Evolutionary conservation across 768 basidiomycete genomes (phyloP), one percentile per base, ranked within the genome.

Genomic region (Mycena haematopus): DNA sequence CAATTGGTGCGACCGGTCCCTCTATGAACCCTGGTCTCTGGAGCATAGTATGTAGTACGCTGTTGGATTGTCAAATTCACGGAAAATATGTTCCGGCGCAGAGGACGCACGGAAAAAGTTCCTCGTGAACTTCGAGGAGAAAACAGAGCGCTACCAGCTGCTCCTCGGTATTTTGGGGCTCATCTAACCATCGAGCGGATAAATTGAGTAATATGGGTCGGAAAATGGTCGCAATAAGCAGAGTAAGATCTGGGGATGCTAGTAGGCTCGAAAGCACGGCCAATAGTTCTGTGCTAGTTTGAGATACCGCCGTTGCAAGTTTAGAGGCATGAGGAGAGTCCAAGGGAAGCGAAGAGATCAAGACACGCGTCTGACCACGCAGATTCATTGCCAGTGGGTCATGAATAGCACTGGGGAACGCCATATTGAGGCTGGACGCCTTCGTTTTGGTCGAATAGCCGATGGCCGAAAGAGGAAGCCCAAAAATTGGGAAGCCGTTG

Each of bases 121-220:
- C 90, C 69, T 86, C 83, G 65, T 91, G 87, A 33, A 82, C 78
- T 77, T 90, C 87, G 27, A 92, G 69, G 57, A 93, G 75, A 60
- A 84, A 74, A 68, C 82, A 86, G n/a, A 91, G 75, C 3, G 88
- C 87, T 50, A 82, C 76, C 50, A 88, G 75, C 68, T 84, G 81
- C 40, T 84, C 81, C 57, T 85, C 82, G 24, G 78, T 67, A 61
- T 80, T 76, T 44, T 82, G 74, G 38, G 79, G 69, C 21, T 79
- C 76, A n/a, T 88, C 78, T 44, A 96, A 71, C 94, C 93, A 97
- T 69, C 91, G 76, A 4, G 91, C 91, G 69, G 88, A 89, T 25
- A 99, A 76, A 73, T 96, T 92, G 27, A 90, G 69, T 40, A 94
- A 73, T 55, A 98, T 75, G 4, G 96, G 95, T 63, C 90, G 79